phyloP scores from a whole-genome alignment of 345 rosid genomes.

The Microcos paniculata region DNA sequence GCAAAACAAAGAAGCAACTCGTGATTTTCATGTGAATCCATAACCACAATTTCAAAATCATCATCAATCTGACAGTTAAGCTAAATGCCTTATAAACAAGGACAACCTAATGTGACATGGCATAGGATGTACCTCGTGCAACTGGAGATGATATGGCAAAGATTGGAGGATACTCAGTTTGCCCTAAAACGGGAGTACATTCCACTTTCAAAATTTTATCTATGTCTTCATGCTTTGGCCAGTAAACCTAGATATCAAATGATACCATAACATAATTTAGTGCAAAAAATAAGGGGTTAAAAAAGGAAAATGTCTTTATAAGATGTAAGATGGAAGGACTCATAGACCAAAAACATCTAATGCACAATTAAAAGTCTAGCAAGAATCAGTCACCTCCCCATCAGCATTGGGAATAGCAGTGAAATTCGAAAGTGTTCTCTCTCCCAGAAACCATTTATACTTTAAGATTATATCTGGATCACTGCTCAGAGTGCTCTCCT shows the following conservation, averaged over 20 bases:
- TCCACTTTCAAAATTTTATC: constrained; percentile 75
- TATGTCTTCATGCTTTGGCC: constrained; percentile 90
- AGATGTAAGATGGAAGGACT: not conserved
- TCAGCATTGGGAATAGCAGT: constrained; percentile 71
- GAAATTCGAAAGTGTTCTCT: constrained; percentile 70
- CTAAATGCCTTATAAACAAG: not conserved
- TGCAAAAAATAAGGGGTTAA: not conserved
- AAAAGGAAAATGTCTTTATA: not conserved
- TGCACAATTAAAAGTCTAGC: not conserved
- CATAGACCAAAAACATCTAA: not conserved
- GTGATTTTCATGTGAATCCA: not conserved
- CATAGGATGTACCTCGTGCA: constrained; percentile 54
- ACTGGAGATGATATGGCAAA: constrained; percentile 85
- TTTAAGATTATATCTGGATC: constrained; percentile 58
- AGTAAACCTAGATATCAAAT: constrained; percentile 59
- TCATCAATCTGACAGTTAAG: not conserved
- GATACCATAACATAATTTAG: constrained; percentile 8
- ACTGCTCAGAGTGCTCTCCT: constrained; percentile 48
- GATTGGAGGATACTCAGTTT: constrained; percentile 67
- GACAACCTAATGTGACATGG: constrained; percentile 13
- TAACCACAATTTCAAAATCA: not conserved
- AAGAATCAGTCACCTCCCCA: constrained; percentile 57
- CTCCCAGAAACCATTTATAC: constrained; percentile 88
- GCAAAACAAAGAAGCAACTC: not conserved
- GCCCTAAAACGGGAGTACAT: constrained; percentile 68